Conservation (phyloP, 2,329 filamentous ascomycete genomes). For the Fonsecaea monophora region DNA sequence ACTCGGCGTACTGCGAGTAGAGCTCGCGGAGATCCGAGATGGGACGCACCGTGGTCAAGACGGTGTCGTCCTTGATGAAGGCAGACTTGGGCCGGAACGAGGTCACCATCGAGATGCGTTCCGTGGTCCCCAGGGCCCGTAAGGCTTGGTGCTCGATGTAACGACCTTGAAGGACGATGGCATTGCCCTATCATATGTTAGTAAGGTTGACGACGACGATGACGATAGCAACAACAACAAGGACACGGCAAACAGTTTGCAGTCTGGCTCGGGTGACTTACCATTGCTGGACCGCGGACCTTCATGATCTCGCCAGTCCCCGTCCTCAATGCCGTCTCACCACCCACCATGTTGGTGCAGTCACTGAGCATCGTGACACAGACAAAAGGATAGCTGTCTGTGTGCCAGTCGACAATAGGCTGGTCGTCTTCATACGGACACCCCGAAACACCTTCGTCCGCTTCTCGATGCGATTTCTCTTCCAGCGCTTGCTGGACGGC, state of each 20-base stretch:
- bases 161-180: conserved; percentile 71
- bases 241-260: too few species aligned
- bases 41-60: conserved; percentile 64
- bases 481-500: conserved; percentile 32
- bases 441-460: conserved; percentile 38
- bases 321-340: conserved; percentile 68
- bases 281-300: conserved; percentile 53
- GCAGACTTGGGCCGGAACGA: conserved; percentile 67
- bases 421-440: conserved; percentile 42
- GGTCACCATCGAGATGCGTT: conserved; percentile 71
- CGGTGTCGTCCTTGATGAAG: conserved; percentile 64
- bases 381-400: conserved; percentile 60
- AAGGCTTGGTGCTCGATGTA: conserved; percentile 71
- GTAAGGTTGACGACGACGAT: neutral
- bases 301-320: conserved; percentile 55
- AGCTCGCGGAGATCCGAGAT: conserved; percentile 65
- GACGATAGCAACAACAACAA: too few species aligned
- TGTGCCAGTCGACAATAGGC: conserved; percentile 58
- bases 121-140: conserved; percentile 62
- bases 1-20: conserved; percentile 68
- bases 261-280: conserved; percentile 40
- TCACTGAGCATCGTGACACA: conserved; percentile 62
- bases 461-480: conserved; percentile 36
- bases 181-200: conserved; percentile 58
- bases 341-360: conserved; percentile 56